These are phyloP conservation scores for Sambucus nigra DNA, from an alignment of 129 eudicot species.

Conservation along the genomic window DNA sequence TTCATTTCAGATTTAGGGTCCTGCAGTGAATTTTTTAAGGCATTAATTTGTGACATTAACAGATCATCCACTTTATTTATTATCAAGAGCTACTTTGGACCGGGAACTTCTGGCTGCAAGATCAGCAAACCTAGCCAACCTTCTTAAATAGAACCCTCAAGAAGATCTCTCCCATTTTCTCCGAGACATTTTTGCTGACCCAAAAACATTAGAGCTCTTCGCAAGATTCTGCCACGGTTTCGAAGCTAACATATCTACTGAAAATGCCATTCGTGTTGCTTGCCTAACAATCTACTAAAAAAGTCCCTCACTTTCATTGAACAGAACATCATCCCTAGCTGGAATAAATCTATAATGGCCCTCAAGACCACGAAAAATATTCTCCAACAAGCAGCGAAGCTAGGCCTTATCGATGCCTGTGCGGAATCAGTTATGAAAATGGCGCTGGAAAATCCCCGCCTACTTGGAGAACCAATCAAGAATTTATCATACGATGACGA, in stretches of 20 bases:
- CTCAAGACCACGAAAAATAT: constrained; percentile 20
- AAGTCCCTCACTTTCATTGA: constrained; percentile 29
- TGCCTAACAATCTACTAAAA: constrained; percentile 35
- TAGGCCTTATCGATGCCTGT: constrained; percentile 33
- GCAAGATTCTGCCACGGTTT: constrained; percentile 53
- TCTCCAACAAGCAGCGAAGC: constrained; percentile 33
- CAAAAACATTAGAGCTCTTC: constrained; percentile 36
- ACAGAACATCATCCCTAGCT: constrained; percentile 29
- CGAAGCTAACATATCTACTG: constrained; percentile 28
- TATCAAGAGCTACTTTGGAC: no score
- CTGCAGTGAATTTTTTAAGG: no score
- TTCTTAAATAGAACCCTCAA: constrained; percentile 26
- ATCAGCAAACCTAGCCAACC: constrained; percentile 29
- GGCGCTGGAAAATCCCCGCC: constrained; percentile 32
- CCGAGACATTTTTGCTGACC: constrained; percentile 27
- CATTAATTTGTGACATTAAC: no score
- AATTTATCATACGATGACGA: constrained; percentile 19
- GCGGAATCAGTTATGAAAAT: constrained; percentile 31
- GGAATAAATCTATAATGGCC: constrained; percentile 38
- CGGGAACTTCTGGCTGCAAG: constrained; percentile 38
- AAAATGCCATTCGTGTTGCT: constrained; percentile 31
- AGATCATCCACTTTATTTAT: no score
- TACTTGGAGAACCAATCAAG: constrained; percentile 44
- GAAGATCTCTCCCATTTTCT: constrained; percentile 34
- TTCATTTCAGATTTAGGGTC: no score